Evolutionary conservation across 306 rosid genomes (phyloP), one percentile per base, ranked within the genome.

Genomic region (Dryas octopetala): DNA sequence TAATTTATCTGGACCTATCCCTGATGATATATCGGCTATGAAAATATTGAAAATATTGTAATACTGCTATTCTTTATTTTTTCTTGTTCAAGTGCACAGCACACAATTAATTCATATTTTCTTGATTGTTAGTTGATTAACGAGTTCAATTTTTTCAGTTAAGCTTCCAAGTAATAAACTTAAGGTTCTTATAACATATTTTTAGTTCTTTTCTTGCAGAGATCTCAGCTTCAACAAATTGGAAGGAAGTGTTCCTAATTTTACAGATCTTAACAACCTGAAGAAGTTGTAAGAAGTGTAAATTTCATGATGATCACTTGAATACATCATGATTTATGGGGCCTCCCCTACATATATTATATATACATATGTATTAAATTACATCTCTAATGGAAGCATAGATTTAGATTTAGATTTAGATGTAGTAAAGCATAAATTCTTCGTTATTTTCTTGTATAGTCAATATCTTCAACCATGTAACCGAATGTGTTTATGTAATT

Each of bases 181-280:
- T 53, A 5, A 1, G 65, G 19, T 41, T 71, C 64, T 55, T 54
- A 71, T 43, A 44, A 54, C 43, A 16, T 10, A 26, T 6, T 9
- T 48, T 43, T 5, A 0, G 14, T 41, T 23, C 2, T 23, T 64
- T 14, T 45, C n/a, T 17, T 54, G 46, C 59, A 79, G 82, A 57
- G 82, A 79, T 65, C 82, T 79, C 9, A 79, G 82, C 69, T 79
- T 79, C 57, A 79, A 73, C 74, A 79, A 7, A 48, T 15, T 79
- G 71, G 66, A 64, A n/a, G 82, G 82, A 1, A 16, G 3, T 1
- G 17, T 14, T 73, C 45, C 77, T 43, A 9, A 32, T 11, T 58
- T 41, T 11, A 7, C 2, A 49, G 1, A 0, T 14, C 57, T 70
- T 19, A 0, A 4, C 5, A 1, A 0, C 6, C 1, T 70, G 71